Evolutionary conservation across 2,329 filamentous ascomycete genomes (phyloP), one percentile per base, ranked within the genome.

Genomic region (Sporothrix brunneoviolacea): DNA sequence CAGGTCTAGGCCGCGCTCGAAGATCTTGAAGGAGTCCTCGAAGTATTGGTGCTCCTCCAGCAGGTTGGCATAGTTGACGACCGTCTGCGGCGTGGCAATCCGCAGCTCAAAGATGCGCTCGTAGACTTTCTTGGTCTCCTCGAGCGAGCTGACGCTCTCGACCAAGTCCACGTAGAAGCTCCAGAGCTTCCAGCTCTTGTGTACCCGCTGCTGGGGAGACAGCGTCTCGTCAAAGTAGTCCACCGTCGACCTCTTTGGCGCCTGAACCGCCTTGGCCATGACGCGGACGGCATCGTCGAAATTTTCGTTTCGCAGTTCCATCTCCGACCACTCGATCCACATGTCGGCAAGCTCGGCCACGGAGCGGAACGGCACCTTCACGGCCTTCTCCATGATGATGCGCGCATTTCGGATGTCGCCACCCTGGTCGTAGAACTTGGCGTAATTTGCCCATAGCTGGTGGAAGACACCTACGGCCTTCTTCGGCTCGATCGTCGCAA

Each of bases 161-260:
- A 98, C 91, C 2, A 98, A 79, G 65, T 98, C 93, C 36, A 98
- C 91, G 61, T 98, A 98, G 73, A 98, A 98, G 68, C 90, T 95
- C 93, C 93, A 98, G 10, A 98, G 71, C 67, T 97, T 98, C 93
- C 93, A 98, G 64, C 89, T 95, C 75, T 98, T 98, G 72, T 98
- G 93, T 3, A 98, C 88, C 55, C 94, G 82, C 70, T 97, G 93
- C 65, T 98, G 93, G 4, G 93, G 91, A 2, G 89, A 90, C 7
- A 98, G 73, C 0, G 81, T 89, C 65, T 98, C 94, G 65, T 98
- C 93, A 62, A 97, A 98, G 65, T 97, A 98, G 70, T 98, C 93
- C n/a, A 98, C 90, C 2, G 83, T 94, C n/a, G 91, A 96, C 57
- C 89, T 77, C 68, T 97, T 97, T 0, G 93, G 91, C n/a, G 93